phyloP scores from a whole-genome alignment of 1,139 yeast species.

The Lodderomyces metapsilosis region DNA sequence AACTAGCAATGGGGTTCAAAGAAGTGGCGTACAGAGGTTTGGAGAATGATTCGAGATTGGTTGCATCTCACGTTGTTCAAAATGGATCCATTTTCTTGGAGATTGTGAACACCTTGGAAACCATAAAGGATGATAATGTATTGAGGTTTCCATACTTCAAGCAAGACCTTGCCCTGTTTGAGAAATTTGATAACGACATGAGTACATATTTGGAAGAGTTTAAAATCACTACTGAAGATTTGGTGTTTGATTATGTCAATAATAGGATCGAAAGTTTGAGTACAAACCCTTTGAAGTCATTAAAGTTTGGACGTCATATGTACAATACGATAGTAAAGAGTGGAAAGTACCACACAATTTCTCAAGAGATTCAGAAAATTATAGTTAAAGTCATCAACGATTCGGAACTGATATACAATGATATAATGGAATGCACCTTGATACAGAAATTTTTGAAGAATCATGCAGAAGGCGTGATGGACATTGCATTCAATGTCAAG shows the following conservation, averaged over 20 bases:
- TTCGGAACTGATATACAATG: conserved; percentile 20
- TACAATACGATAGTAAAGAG: conserved; percentile 18
- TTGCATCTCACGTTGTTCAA: conserved; percentile 59
- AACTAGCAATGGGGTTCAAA: conserved; percentile 59
- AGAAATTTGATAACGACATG: conserved; percentile 5
- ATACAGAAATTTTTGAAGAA: conserved; percentile 43
- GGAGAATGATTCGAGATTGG: conserved; percentile 60
- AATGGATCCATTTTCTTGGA: conserved; percentile 61
- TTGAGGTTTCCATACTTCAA: conserved; percentile 17
- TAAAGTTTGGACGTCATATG: conserved; percentile 13
- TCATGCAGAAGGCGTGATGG: conserved; percentile 80
- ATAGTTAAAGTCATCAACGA: conserved; percentile 18
- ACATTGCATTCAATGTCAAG: conserved; percentile 61
- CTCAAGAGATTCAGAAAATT: conserved; percentile 14
- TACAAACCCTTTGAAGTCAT: conserved; percentile 3
- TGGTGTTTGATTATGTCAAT: conserved; percentile 20
- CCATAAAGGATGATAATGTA: conserved; percentile 19
- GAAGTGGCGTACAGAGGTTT: conserved; percentile 64
- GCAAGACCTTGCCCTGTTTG: conserved; percentile 12
- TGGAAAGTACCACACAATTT: conserved; percentile 13
- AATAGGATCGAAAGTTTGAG: conserved; percentile 17
- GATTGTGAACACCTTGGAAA: conserved; percentile 24
- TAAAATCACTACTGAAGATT: conserved; percentile 17
- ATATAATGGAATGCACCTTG: conserved; percentile 25
- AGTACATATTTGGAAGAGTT: conserved; percentile 14